Evolutionary conservation across 2,329 filamentous ascomycete genomes (phyloP), one percentile per base, ranked within the genome.

Genomic region (Cercospora nicotianae): DNA sequence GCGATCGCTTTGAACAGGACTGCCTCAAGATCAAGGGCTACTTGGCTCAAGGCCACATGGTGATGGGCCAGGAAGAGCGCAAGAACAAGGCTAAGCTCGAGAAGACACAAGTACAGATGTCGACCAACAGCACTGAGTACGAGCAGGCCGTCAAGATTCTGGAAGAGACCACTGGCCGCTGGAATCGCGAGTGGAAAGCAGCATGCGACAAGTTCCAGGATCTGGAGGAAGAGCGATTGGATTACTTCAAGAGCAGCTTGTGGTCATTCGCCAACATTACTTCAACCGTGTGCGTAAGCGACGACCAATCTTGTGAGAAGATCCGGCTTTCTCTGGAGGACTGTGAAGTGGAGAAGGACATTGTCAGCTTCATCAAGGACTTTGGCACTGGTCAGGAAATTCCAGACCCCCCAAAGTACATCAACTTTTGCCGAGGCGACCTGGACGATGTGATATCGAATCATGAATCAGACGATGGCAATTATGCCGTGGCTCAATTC

Each of bases 171-270:
- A 99, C 95, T 0, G 91, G 89, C 4, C 87, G 94, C 64, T 99
- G 95, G 95, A 99, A 99, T 78, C 87, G 94, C 75, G 95, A 99
- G 79, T 99, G 95, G 95, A 99, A 98, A 81, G 89, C 92, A 20
- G 95, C 94, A 0, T 96, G 95, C 75, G 96, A 91, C 85, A 99
- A 98, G 83, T 99, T 99, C 80, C 96, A 99, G 83, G 96, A 99
- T 76, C 87, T 99, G 12, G 95, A 99, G 81, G 96, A 99, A 79
- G 95, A 99, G 81, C 87, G 95, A 53, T 86, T 99, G 45, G 95
- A 99, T 80, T 99, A 97, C 78, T 94, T 93, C 72, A 99, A 98
- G 84, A 96, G 92, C 81, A 98, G 95, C 76, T 84, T 99, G 7
- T 99, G 95, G 96, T 94, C 90, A 13, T 99, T 98, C 81, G 94